Conservation (phyloP, 2,329 filamentous ascomycete genomes). For the Hortaea sp. region DNA sequence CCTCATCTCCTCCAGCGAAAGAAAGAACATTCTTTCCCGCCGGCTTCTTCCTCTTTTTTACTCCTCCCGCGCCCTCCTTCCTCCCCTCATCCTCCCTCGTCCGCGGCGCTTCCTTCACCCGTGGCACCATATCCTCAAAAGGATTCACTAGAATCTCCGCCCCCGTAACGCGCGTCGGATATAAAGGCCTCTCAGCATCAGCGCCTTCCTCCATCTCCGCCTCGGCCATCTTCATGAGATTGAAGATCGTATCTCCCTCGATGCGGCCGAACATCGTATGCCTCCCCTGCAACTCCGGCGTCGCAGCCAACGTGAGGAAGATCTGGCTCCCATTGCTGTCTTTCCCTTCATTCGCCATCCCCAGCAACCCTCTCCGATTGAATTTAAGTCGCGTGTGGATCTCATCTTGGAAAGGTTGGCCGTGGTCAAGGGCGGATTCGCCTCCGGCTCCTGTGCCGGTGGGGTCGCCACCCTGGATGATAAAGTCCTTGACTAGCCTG, state of each 20-base stretch:
- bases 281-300: conserved; percentile 75
- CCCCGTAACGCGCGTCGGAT: conserved; percentile 67
- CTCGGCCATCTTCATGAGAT: conserved; percentile 87
- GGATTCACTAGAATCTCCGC: conserved; percentile 72
- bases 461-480: conserved; percentile 89
- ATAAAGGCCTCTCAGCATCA: conserved; percentile 71
- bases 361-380: conserved; percentile 78
- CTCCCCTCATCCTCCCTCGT: conserved; percentile 37
- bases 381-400: conserved; percentile 88
- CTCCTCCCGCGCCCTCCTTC: conserved; percentile 36
- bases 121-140: conserved; percentile 70
- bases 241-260: conserved; percentile 91
- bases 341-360: conserved; percentile 87
- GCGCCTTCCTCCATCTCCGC: conserved; percentile 62
- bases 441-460: conserved; percentile 87
- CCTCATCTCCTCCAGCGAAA: conserved; percentile 58
- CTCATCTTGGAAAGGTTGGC: conserved; percentile 75
- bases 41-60: conserved; percentile 57
- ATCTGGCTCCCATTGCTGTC: conserved; percentile 91
- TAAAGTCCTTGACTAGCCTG: conserved; percentile 81
- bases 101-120: conserved; percentile 46
- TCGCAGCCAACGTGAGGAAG: conserved; percentile 79
- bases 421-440: conserved; percentile 83
- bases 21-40: conserved; percentile 67
- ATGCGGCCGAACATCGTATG: conserved; percentile 92